phyloP scores from a whole-genome alignment of 164 flowering plant species.

The Houttuynia cordata region DNA sequence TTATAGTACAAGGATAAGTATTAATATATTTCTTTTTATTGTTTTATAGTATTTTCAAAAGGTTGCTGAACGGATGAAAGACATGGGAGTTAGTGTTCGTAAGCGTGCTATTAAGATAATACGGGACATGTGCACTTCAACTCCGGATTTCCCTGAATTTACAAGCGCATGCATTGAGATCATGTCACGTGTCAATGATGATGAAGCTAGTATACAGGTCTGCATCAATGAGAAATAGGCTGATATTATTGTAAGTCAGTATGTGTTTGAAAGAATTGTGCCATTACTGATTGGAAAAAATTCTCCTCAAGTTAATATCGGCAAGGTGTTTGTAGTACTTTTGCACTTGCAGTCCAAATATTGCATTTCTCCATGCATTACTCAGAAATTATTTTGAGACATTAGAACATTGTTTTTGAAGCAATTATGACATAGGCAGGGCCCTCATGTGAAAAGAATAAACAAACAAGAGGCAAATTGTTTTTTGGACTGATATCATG shows the following conservation, averaged over 20 bases:
- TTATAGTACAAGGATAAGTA: neutral
- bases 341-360: neutral
- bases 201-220: constrained; percentile 95
- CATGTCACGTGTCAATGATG: constrained; percentile 87
- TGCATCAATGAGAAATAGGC: neutral
- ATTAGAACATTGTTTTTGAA: no score
- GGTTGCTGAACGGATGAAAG: constrained; percentile 90
- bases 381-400: neutral
- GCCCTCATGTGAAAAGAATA: no score
- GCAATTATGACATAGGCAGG: no score
- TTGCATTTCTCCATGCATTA: neutral
- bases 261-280: no score
- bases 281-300: neutral
- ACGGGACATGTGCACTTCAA: constrained; percentile 90
- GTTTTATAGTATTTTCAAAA: constrained; percentile 80
- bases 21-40: neutral
- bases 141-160: constrained; percentile 53
- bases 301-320: neutral
- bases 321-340: neutral
- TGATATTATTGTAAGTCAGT: no score
- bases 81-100: constrained; percentile 97
- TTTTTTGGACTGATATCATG: no score
- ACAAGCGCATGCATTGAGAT: constrained; percentile 83
- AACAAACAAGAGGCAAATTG: no score
- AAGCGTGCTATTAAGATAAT: constrained; percentile 94